Base-by-base conservation (phyloP, 2,329 filamentous ascomycete genomes). In the Huntiella bhutanensis region DNA sequence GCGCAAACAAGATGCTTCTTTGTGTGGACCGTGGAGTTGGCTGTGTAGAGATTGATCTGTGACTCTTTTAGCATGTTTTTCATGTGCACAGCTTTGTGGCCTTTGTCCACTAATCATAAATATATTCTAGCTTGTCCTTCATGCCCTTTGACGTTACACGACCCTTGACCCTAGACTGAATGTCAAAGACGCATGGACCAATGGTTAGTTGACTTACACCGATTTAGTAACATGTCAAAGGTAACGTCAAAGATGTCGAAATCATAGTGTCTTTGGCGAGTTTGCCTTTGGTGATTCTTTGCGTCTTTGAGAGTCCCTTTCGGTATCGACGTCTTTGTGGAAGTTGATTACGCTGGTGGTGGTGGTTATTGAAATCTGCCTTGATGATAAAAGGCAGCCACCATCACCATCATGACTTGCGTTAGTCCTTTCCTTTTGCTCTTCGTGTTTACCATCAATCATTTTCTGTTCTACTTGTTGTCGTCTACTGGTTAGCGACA, bases 1-100 rank as follows among this genome's bases (percentile, higher is more conserved):
- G 64, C 56, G 53, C 49, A 2, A 56, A 53, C 0, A 57, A 58
- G 0, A 68, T 73, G 67, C 54, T 73, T 49, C 57, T 66, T 7
- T 73, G 70, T 53, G 68, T 73, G 1, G 71, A 68, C 53, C 62
- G 70, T 1, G 70, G 70, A 0, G 55, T 71, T 34, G 68, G 68
- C 3, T 58, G 60, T 38, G 69, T 73, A 41, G 58, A 58, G 1
- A 61, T 73, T 45, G 67, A 70, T 53, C 60, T 71, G 7, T 70
- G 55, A 19, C n/a, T 12, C n/a, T 37, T 13, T 37, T 37, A 37
- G 16, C 35, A 37, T 37, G 11, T 37, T 11, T 37, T 13, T 37
- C 7, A 37, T 37, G 8, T 10, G 3, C 8, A 28, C 3, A 10
- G 22, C 22, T 28, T 28, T 10, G 8, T 28, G 8, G 22, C 8